Evolutionary conservation across 1,284 basidiomycete species (phyloP).

Genomic region (Marasmius sp.): DNA sequence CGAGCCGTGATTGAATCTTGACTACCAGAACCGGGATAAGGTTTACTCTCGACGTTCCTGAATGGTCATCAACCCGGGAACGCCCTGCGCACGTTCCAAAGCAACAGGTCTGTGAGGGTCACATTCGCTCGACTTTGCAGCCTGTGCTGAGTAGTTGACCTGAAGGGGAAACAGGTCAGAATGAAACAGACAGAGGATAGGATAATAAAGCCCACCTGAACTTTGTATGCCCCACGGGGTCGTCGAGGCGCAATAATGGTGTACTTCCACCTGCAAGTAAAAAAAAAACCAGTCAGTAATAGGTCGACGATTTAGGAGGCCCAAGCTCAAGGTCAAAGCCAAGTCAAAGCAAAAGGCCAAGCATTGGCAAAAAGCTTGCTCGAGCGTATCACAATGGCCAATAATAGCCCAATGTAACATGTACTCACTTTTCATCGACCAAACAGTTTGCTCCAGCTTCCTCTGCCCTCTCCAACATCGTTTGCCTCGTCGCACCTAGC

Average conservation of each 20-base stretch:
- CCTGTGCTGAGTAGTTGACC: constrained; percentile 61
- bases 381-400: background rate
- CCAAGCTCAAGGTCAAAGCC: background rate
- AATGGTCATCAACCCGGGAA: constrained; percentile 68
- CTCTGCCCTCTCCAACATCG: constrained; percentile 54
- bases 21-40: too few relatives aligned
- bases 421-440: constrained; percentile 66
- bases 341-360: background rate
- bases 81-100: constrained; percentile 46
- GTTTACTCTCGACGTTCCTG: constrained; percentile 39
- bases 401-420: background rate
- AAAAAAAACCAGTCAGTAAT: background rate
- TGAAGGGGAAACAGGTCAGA: constrained; percentile 24
- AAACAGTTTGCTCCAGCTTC: constrained; percentile 57
- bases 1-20: too few relatives aligned
- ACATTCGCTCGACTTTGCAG: constrained; percentile 39
- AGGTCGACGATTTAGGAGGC: background rate
- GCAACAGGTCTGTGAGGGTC: constrained; percentile 56
- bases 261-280: constrained; percentile 64
- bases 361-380: constrained; percentile 2
- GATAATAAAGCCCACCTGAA: constrained; percentile 44
- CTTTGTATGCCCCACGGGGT: constrained; percentile 53
- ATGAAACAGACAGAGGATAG: constrained; percentile 1
- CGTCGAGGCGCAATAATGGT: constrained; percentile 52
- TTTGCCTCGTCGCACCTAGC: constrained; percentile 51